Evolutionary conservation across 1,284 basidiomycete genomes (phyloP).

Genomic region (Ustilago tritici): DNA sequence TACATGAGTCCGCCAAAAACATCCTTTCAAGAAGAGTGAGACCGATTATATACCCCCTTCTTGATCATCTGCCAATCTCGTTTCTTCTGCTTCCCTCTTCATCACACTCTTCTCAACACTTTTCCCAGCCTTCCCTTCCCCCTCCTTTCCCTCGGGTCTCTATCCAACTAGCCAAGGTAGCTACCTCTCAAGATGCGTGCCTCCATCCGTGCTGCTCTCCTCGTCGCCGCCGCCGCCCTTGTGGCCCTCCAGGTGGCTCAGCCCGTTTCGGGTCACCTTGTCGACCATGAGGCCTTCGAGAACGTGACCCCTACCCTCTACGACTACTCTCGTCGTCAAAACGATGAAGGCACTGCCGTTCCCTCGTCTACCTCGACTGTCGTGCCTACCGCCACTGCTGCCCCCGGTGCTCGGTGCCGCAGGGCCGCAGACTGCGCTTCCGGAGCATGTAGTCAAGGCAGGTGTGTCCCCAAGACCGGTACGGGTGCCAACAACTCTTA

Average conservation of each 20-base stretch:
- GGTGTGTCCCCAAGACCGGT: constrained; percentile 28
- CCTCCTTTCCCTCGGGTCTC: constrained; percentile 16
- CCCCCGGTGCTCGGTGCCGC: constrained; percentile 19
- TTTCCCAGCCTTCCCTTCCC: constrained; percentile 8
- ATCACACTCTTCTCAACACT: constrained; percentile 33
- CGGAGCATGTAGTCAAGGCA: constrained; percentile 28
- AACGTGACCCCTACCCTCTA: constrained; percentile 39
- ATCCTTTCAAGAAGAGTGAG: constrained; percentile 1
- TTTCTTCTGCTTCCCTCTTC: constrained; percentile 13
- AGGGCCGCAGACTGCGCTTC: constrained; percentile 30
- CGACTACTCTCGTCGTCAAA: constrained; percentile 35
- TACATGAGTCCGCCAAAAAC: not conserved
- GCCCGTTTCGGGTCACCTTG: constrained; percentile 42
- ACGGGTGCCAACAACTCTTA: constrained; percentile 26
- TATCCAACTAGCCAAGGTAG: constrained; percentile 38
- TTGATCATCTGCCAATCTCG: constrained; percentile 3
- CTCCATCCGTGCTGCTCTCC: constrained; percentile 36
- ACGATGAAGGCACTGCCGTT: constrained; percentile 14
- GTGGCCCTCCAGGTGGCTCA: constrained; percentile 46
- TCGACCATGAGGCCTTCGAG: constrained; percentile 48
- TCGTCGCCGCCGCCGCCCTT: constrained; percentile 36
- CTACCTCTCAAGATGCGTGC: constrained; percentile 45
- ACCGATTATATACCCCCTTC: constrained; percentile 24
- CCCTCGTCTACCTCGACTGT: constrained; percentile 12
- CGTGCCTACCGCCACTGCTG: constrained; percentile 13